A percentile compares a stretch with the other conserved stretches of the same genome.
phyloP scores from a whole-genome alignment of 768 basidiomycete genomes.

The Inosperma sp. region DNA sequence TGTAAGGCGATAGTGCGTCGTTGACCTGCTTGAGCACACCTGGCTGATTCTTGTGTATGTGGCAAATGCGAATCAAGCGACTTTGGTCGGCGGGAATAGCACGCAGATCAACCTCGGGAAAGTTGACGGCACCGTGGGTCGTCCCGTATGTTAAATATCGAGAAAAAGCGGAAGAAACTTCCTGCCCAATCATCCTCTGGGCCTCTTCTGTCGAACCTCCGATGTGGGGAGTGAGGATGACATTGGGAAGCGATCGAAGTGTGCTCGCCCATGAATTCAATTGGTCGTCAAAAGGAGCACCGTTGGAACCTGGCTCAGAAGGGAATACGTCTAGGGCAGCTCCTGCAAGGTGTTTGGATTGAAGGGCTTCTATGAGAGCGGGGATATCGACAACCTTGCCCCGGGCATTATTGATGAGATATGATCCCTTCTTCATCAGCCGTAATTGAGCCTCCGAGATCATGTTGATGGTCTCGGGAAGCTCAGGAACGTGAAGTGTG shows the following conservation, averaged over 20 bases:
- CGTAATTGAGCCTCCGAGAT: constrained; percentile 71
- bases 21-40: constrained; percentile 95
- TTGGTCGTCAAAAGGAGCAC: constrained; percentile 82
- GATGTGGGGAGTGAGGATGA: constrained; percentile 97
- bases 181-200: constrained; percentile 94
- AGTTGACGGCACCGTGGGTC: constrained; percentile 91
- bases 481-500: constrained; percentile 93
- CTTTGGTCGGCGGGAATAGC: constrained; percentile 83
- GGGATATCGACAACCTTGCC: constrained; percentile 95
- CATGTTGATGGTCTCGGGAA: constrained; percentile 94
- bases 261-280: constrained; percentile 80
- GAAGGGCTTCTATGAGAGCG: constrained; percentile 74
- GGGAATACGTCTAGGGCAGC: constrained; percentile 94
- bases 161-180: constrained; percentile 79
- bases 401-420: constrained; percentile 97
- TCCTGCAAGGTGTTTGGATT: constrained; percentile 85
- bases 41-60: constrained; percentile 93
- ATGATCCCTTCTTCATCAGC: constrained; percentile 93
- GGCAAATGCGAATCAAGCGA: constrained; percentile 82
- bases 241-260: constrained; percentile 75
- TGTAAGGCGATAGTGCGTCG: constrained; percentile 89
- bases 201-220: constrained; percentile 99
- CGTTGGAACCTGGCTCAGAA: constrained; percentile 87
- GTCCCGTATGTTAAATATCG: constrained; percentile 93
- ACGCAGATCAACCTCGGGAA: constrained; percentile 96